These are phyloP conservation scores for Danielia oregonensis DNA, from an alignment of 805 yeast species.

Conservation along the genomic window DNA sequence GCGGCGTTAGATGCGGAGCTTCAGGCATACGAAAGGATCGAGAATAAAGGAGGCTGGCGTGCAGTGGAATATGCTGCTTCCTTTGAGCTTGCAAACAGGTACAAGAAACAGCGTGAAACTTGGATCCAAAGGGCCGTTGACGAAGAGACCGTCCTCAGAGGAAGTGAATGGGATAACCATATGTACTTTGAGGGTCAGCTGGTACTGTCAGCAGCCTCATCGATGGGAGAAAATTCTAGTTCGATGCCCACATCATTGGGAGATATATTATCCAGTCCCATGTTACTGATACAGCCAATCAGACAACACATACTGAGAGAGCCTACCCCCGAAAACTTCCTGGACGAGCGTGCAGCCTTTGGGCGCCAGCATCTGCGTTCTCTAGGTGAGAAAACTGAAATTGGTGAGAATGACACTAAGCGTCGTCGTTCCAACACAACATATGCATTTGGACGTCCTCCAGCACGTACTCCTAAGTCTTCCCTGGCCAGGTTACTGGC, in stretches of 20 bases:
- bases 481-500: constrained; percentile 9
- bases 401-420: no score
- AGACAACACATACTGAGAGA: no score
- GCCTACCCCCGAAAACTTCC: no score
- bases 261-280: background rate
- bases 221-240: background rate
- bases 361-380: constrained; percentile 2
- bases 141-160: constrained; percentile 5
- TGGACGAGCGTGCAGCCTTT: no score
- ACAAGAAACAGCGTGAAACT: constrained; percentile 10
- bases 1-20: constrained; percentile 1
- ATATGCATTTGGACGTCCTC: background rate
- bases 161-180: background rate
- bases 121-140: constrained; percentile 10
- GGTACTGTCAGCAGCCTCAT: background rate
- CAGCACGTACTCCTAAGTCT: constrained; percentile 7
- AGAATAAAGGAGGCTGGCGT: constrained; percentile 58
- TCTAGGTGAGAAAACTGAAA: background rate
- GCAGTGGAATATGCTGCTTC: constrained; percentile 30
- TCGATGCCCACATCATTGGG: background rate
- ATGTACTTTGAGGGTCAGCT: background rate
- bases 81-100: constrained; percentile 25
- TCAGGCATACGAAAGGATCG: constrained; percentile 26
- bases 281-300: background rate
- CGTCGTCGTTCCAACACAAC: background rate